These are phyloP conservation scores for Ilex aquifolium DNA, from an alignment of 257 asterid genomes.

Conservation along the genomic window DNA sequence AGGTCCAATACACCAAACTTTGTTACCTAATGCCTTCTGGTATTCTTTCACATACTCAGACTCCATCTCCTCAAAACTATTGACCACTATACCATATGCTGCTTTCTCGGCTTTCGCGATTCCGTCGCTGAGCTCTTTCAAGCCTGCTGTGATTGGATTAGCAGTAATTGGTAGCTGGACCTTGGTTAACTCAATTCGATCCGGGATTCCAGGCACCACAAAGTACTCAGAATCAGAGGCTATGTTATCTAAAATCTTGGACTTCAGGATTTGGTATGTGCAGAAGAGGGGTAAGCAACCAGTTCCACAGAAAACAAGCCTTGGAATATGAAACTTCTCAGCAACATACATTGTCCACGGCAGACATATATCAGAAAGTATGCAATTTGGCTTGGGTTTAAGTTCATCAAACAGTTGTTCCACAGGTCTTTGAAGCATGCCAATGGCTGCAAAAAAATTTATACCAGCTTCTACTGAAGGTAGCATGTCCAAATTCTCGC, in stretches of 20 bases:
- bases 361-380: slow-evolving; percentile 31
- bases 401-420: slow-evolving; percentile 26
- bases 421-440: slow-evolving; percentile 28
- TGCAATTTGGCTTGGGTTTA: slow-evolving; percentile 36
- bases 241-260: background rate
- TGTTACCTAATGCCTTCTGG: slow-evolving; percentile 15
- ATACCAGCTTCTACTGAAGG: slow-evolving; percentile 10
- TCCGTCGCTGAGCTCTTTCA: slow-evolving; percentile 10
- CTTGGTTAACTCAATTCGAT: background rate
- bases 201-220: background rate
- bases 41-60: slow-evolving; percentile 24
- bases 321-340: slow-evolving; percentile 29
- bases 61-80: slow-evolving; percentile 41
- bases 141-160: background rate
- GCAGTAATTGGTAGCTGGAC: slow-evolving; percentile 12
- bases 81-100: slow-evolving; percentile 42
- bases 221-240: background rate
- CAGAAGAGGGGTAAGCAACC: background rate
- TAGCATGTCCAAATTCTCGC: slow-evolving; percentile 41
- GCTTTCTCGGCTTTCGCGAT: slow-evolving; percentile 19
- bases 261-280: too few species aligned
- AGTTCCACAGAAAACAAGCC: slow-evolving; percentile 25
- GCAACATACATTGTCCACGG: slow-evolving; percentile 38
- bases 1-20: slow-evolving; percentile 32
- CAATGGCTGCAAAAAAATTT: slow-evolving; percentile 3